Base-by-base conservation (phyloP, 2,329 filamentous ascomycete genomes). In the Trichoderma gracile region DNA sequence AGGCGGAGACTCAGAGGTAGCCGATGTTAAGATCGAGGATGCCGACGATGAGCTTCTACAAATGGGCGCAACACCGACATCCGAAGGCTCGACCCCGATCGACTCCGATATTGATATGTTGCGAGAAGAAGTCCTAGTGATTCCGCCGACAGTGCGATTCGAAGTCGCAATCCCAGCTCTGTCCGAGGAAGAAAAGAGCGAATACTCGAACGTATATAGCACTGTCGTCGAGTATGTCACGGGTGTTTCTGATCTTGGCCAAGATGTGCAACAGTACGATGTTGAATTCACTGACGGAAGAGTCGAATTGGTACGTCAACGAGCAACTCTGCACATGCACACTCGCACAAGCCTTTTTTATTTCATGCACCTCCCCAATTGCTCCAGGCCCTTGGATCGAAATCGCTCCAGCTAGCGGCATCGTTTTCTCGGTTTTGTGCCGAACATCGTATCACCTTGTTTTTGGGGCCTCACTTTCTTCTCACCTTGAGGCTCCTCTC, bases 251-350 rank as follows among this genome's bases (percentile, higher is more conserved):
- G 66, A 69, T 0, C 69, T 69, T 1, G 70, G 72, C 15, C 65
- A 67, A 9, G 69, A 68, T 7, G 68, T 75, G 10, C 23, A 69
- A 1, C 71, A 71, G 23, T 80, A 79, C 49, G 71, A 68, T 5
- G 73, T 80, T 12, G 80, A 82, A 65, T 83, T 82, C 54, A 77
- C 77, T 33, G 81, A 83, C 67, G 81, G 81, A 25, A 75, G 77
- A 56, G 68, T 78, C 67, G 76, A 81, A 61, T 65, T 76, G 69
- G 82, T 84, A 75, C 76, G 81, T 78, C 38, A 10, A 17, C 45
- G 14, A 30, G 45, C 56, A 53, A n/a, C 19, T 21, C 21, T 55
- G 42, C 21, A 40, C 30, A 43, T 63, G n/a, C 43, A 33, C 21
- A 8, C 21, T 7, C 27, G 25, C 15, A 21, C 30, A 27, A 6